Evolutionary conservation across 768 basidiomycete species (phyloP).

Genomic region (Boletus tomentosulus): DNA sequence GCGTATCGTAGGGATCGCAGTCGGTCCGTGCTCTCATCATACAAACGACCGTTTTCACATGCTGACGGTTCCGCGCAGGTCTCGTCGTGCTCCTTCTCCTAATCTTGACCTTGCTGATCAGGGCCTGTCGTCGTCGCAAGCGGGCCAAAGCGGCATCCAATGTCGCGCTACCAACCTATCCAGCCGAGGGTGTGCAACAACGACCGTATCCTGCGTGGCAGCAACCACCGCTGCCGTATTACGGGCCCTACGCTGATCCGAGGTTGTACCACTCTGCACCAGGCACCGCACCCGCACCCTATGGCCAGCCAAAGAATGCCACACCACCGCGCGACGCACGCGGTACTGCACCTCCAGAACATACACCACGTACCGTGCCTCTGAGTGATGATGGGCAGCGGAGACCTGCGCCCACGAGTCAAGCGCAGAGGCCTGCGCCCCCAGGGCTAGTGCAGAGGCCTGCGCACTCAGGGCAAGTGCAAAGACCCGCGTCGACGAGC

Average conservation of each 20-base stretch:
- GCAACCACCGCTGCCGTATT: slow-evolving; percentile 1
- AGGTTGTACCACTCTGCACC: slow-evolving; percentile 8
- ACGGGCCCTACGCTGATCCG: background rate
- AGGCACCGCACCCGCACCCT: background rate
- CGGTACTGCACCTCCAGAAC: background rate
- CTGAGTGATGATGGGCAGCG: background rate
- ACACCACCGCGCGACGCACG: background rate
- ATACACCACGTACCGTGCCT: background rate
- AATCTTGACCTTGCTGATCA: background rate
- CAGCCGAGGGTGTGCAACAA: background rate
- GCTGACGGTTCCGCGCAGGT: slow-evolving; percentile 8
- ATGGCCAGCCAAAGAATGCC: slow-evolving; percentile 2
- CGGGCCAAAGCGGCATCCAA: background rate
- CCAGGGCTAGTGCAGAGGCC: background rate
- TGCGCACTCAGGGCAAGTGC: background rate
- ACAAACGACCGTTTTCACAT: background rate
- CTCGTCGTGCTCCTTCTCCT: slow-evolving; percentile 7
- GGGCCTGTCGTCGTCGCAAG: slow-evolving; percentile 9
- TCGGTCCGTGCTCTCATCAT: slow-evolving; percentile 18
- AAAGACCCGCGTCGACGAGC: background rate
- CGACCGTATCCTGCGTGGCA: slow-evolving; percentile 10
- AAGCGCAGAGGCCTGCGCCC: background rate
- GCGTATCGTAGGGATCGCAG: slow-evolving; percentile 22
- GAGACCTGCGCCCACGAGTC: background rate
- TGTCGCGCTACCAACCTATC: background rate